Conservation (phyloP, 768 basidiomycete genomes). For the Megacollybia marginata region DNA sequence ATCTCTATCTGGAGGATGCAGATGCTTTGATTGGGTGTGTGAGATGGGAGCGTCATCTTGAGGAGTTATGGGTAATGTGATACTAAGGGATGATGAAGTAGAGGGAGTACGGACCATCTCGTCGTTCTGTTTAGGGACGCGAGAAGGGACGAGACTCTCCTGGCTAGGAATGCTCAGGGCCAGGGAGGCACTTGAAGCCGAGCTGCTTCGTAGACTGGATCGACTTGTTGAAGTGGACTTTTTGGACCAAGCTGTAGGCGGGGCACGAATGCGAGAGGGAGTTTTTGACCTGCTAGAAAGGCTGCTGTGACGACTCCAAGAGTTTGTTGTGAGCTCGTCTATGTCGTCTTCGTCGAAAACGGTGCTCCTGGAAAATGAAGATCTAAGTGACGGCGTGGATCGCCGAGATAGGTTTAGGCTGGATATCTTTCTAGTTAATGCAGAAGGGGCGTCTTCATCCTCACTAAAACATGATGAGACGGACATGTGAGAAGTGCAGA, state of each 20-base stretch:
- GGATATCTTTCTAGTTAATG: conserved; percentile 57
- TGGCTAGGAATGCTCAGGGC: conserved; percentile 14
- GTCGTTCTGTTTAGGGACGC: conserved; percentile 5
- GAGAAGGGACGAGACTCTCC: neutral
- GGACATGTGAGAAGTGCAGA: neutral
- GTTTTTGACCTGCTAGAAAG: neutral
- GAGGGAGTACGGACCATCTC: conserved; percentile 12
- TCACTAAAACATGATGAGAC: conserved; percentile 32
- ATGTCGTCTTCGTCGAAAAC: conserved; percentile 6
- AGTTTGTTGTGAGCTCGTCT: conserved; percentile 4
- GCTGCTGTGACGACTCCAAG: neutral
- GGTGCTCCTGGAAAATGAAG: conserved; percentile 1
- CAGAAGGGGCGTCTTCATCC: conserved; percentile 67
- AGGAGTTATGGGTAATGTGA: conserved; percentile 27
- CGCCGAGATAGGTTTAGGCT: conserved; percentile 42
- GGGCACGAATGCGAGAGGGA: conserved; percentile 1
- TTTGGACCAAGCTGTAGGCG: conserved; percentile 18
- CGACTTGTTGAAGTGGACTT: conserved; percentile 4
- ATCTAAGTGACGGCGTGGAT: conserved; percentile 35
- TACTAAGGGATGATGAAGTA: conserved; percentile 27
- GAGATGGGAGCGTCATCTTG: conserved; percentile 11
- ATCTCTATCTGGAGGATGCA: conserved; percentile 13
- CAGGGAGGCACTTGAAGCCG: conserved; percentile 19
- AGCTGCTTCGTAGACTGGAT: conserved; percentile 21
- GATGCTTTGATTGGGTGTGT: neutral